Percentiles rank a stretch among this genome's conserved stretches.
phyloP scores from a whole-genome alignment of 2,329 filamentous ascomycete species.

The Coccinonectria pachysandricola region DNA sequence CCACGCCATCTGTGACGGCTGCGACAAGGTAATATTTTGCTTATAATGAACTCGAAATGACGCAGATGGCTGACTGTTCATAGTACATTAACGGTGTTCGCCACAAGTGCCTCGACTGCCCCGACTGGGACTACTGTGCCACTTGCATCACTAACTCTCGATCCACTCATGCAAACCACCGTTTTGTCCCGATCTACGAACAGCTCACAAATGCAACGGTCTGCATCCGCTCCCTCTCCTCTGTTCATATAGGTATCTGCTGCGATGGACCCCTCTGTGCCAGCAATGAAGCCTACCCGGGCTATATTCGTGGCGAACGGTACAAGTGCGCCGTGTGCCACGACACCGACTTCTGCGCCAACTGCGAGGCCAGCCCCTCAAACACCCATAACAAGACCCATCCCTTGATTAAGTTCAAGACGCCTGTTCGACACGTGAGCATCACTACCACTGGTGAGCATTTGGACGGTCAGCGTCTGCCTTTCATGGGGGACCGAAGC shows the following conservation, averaged over 20 bases:
- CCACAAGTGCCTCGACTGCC: conserved; percentile 94
- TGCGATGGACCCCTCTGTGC: conserved; percentile 89
- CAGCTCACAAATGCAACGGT: conserved; percentile 34
- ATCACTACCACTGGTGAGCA: conserved; percentile 79
- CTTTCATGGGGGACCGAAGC: conserved; percentile 58
- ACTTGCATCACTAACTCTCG: conserved; percentile 59
- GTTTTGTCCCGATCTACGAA: conserved; percentile 82
- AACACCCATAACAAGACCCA: conserved; percentile 93
- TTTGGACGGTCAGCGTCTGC: conserved; percentile 51
- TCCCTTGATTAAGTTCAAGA: conserved; percentile 94
- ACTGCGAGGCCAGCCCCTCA: conserved; percentile 77
- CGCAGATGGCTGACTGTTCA: conserved; percentile 1
- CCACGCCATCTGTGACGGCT: conserved; percentile 88
- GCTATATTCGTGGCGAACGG: conserved; percentile 75
- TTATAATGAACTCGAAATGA: no score
- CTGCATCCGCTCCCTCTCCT: conserved; percentile 15
- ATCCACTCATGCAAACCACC: conserved; percentile 68
- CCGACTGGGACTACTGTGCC: conserved; percentile 93
- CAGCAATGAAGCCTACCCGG: conserved; percentile 39
- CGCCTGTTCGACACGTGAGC: conserved; percentile 75
- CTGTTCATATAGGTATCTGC: conserved; percentile 73
- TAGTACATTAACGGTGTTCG: conserved; percentile 73
- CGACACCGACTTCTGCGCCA: conserved; percentile 89
- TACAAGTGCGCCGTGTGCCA: conserved; percentile 98
- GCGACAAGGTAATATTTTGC: conserved; percentile 52